A percentile compares a stretch with the other conserved stretches of the same genome.
These are phyloP conservation scores for Sicyos edulis DNA, from an alignment of 306 rosid genomes.

Conservation along the genomic window DNA sequence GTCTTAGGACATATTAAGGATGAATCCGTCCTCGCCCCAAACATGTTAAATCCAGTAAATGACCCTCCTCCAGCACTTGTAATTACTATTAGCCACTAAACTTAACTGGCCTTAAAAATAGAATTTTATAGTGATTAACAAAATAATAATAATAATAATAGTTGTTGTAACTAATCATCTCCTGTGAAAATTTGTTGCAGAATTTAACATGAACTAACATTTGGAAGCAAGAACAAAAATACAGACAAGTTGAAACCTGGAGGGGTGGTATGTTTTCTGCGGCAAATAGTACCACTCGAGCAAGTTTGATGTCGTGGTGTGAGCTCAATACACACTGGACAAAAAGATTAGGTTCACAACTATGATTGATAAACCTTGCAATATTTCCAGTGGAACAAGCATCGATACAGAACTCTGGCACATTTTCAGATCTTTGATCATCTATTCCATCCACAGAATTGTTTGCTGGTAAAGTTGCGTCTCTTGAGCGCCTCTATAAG, in stretches of 20 bases:
- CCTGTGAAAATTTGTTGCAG: not conserved
- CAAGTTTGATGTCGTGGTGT: conserved; percentile 70
- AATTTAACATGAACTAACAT: not conserved
- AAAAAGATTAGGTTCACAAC: conserved; percentile 91
- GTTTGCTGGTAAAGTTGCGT: conserved; percentile 31
- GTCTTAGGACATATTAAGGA: too few relatives aligned
- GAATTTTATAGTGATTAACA: not conserved
- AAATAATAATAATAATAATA: too few relatives aligned
- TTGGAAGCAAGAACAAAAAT: not conserved
- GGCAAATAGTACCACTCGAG: conserved; percentile 86
- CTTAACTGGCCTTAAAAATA: too few relatives aligned
- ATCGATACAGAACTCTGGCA: conserved; percentile 83
- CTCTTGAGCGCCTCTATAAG: conserved; percentile 61
- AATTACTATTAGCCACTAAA: too few relatives aligned
- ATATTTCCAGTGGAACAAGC: conserved; percentile 80
- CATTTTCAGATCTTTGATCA: conserved; percentile 49
- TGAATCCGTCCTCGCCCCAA: too few relatives aligned
- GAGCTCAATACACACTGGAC: conserved; percentile 93
- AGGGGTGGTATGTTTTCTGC: conserved; percentile 93
- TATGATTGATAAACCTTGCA: conserved; percentile 86
- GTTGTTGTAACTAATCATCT: too few relatives aligned
- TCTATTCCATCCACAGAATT: conserved; percentile 46
- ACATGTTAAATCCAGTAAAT: too few relatives aligned
- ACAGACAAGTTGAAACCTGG: conserved; percentile 46
- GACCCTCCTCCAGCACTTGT: too few relatives aligned